A percentile compares a stretch with the other conserved stretches of the same genome.
These are phyloP conservation scores for Claviceps maximensis DNA, from an alignment of 2,329 filamentous ascomycete species.

Conservation along the genomic window DNA sequence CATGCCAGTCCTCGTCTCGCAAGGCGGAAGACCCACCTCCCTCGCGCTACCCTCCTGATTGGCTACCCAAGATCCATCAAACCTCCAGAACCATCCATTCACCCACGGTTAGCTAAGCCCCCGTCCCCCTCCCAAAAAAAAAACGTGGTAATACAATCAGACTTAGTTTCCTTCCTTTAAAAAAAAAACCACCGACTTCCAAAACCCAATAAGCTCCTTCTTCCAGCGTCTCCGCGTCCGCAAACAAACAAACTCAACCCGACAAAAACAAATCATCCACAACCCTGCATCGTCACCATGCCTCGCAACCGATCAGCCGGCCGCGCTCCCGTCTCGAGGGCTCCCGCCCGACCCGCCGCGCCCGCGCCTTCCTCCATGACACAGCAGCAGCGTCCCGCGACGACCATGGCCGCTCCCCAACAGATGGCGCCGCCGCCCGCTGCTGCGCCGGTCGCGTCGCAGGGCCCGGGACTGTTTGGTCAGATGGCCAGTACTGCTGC, in stretches of 20 bases:
- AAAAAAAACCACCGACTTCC: too few species aligned
- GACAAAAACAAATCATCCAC: conserved; percentile 15
- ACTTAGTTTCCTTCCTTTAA: too few species aligned
- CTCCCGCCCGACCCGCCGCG: conserved; percentile 51
- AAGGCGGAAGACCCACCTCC: too few species aligned
- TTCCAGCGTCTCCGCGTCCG: too few species aligned
- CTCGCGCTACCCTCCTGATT: conserved; percentile 11
- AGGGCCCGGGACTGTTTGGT: conserved; percentile 77
- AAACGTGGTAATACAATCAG: too few species aligned
- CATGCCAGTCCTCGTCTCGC: too few species aligned
- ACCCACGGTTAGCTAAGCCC: too few species aligned
- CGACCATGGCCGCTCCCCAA: conserved; percentile 50
- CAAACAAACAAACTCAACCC: conserved; percentile 1
- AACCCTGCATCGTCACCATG: conserved; percentile 33
- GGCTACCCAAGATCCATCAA: conserved; percentile 14
- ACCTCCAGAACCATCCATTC: conserved; percentile 5
- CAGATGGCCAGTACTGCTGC: conserved; percentile 97
- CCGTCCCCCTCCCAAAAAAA: too few species aligned
- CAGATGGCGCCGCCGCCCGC: conserved; percentile 21
- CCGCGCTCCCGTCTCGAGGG: conserved; percentile 27
- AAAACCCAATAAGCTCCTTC: too few species aligned
- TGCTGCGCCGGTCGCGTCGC: conserved; percentile 37
- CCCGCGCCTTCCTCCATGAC: conserved; percentile 34
- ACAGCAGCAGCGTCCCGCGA: conserved; percentile 57
- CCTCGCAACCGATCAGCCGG: conserved; percentile 63